Conservation (phyloP, 768 basidiomycete genomes). For the Russula sp. region DNA sequence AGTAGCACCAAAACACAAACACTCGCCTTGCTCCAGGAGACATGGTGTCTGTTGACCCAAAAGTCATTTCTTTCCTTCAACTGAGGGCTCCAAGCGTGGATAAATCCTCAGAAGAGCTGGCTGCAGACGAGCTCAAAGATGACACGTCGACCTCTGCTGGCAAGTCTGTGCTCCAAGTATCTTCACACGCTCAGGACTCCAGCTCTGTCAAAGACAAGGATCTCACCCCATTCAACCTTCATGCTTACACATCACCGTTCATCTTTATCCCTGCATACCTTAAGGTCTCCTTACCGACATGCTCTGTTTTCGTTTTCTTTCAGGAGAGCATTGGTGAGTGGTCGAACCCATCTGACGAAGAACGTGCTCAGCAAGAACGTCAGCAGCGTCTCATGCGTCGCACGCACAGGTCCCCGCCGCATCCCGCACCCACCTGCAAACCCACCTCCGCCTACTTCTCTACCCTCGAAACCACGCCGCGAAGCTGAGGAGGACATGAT, state of each 20-base stretch:
- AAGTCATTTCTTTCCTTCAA: constrained; percentile 67
- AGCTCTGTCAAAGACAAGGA: constrained; percentile 13
- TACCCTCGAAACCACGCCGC: too few species aligned
- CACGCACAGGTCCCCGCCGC: too few species aligned
- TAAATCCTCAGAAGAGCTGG: constrained; percentile 18
- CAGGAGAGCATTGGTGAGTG: too few species aligned
- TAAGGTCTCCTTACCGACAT: constrained; percentile 80
- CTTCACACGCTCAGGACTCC: constrained; percentile 8
- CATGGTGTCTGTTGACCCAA: constrained; percentile 84
- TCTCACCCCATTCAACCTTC: constrained; percentile 77
- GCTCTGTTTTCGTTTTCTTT: too few species aligned
- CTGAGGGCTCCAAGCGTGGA: constrained; percentile 29
- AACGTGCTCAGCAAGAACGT: too few species aligned
- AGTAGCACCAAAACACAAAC: too few species aligned
- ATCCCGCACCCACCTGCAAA: too few species aligned
- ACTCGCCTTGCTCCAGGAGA: too few species aligned
- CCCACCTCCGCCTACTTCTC: too few species aligned
- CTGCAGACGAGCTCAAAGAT: constrained; percentile 25
- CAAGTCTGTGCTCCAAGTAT: not conserved
- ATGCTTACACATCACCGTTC: constrained; percentile 81
- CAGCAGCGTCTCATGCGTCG: too few species aligned
- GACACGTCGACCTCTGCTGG: constrained; percentile 15
- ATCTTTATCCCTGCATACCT: constrained; percentile 92
- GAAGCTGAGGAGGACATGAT: too few species aligned
- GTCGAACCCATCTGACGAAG: too few species aligned